These are phyloP conservation scores for Pogostemon cablin DNA, from an alignment of 257 asterid species.

Conservation along the genomic window DNA sequence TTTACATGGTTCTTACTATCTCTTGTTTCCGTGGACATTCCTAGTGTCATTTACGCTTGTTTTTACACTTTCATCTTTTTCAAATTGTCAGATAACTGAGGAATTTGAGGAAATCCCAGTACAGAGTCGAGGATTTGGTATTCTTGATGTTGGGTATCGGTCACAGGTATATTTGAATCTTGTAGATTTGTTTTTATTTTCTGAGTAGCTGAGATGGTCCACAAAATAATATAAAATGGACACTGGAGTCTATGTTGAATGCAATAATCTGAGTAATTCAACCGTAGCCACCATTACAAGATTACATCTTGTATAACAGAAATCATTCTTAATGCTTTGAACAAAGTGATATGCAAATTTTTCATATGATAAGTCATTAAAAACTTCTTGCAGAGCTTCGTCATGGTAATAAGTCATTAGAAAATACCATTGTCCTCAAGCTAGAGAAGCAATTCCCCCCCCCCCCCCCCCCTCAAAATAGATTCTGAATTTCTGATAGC, in stretches of 20 bases:
- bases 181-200: not conserved
- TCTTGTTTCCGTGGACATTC: not conserved
- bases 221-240: not conserved
- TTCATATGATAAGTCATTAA: not conserved
- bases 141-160: conserved; percentile 40
- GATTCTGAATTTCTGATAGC: not conserved
- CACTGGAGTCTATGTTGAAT: not conserved
- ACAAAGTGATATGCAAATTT: not conserved
- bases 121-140: conserved; percentile 39
- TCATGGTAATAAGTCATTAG: not conserved
- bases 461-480: no score
- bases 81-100: conserved; percentile 28
- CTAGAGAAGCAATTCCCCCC: not conserved
- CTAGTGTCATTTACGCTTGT: not conserved
- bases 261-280: not conserved
- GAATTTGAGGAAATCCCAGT: conserved; percentile 36
- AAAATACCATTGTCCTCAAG: not conserved
- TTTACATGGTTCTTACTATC: not conserved
- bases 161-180: conserved; percentile 31
- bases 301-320: not conserved
- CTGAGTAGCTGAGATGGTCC: not conserved
- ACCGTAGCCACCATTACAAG: not conserved
- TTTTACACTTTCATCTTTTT: not conserved
- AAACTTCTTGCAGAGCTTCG: not conserved
- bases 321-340: not conserved